Percentiles rank a stretch among this genome's conserved stretches.
Conservation (phyloP, 768 basidiomycete species). For the Leucosporidium scottii region DNA sequence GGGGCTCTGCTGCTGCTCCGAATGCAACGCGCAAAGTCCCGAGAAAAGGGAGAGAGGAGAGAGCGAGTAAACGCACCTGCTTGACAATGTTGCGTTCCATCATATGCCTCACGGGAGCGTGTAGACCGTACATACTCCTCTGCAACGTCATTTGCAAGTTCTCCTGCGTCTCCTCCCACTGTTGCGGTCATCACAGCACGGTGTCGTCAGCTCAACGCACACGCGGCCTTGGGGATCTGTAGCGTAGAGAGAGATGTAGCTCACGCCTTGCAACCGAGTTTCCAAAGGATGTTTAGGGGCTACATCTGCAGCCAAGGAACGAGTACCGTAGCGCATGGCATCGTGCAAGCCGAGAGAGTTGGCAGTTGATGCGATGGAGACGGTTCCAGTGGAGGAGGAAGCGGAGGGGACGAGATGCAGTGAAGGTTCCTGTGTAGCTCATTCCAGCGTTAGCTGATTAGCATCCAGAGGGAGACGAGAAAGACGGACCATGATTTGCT, state of each 20-base stretch:
- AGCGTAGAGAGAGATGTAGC: constrained; percentile 35
- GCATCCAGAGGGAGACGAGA: background rate
- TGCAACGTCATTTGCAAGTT: constrained; percentile 75
- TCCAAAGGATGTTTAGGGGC: constrained; percentile 58
- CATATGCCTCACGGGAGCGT: constrained; percentile 76
- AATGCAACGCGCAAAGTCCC: no score
- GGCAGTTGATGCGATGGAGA: constrained; percentile 36
- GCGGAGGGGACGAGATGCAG: constrained; percentile 23
- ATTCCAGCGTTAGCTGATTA: background rate
- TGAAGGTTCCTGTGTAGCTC: constrained; percentile 15
- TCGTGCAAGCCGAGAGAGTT: constrained; percentile 66
- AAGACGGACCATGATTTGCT: background rate
- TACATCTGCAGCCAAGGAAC: constrained; percentile 68
- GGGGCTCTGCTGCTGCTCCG: no score
- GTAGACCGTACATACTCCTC: constrained; percentile 75
- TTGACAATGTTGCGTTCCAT: constrained; percentile 90
- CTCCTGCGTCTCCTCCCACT: constrained; percentile 96
- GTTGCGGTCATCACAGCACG: background rate
- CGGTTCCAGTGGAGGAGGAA: background rate
- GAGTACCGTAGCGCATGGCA: constrained; percentile 73
- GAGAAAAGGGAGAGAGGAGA: background rate
- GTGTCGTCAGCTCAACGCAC: background rate
- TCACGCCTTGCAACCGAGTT: constrained; percentile 67
- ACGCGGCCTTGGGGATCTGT: background rate
- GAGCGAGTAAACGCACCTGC: constrained; percentile 50